Evolutionary conservation across 768 basidiomycete genomes (phyloP).

Genomic region (Leccinum obscurum): DNA sequence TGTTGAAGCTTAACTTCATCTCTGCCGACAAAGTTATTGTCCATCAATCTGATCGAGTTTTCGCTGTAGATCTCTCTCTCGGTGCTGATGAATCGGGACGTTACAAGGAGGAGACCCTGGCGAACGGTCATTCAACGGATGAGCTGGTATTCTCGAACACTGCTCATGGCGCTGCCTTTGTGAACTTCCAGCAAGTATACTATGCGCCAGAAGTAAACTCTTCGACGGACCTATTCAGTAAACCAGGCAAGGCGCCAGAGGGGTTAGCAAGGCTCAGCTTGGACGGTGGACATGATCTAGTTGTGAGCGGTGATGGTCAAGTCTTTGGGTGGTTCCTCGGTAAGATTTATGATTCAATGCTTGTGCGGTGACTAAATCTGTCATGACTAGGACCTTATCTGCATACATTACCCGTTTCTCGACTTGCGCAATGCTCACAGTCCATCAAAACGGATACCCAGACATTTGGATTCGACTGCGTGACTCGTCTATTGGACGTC

Average conservation of each 20-base stretch:
- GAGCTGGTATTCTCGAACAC: constrained; percentile 52
- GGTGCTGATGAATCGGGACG: constrained; percentile 48
- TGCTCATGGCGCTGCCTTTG: constrained; percentile 54
- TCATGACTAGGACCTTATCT: constrained; percentile 22
- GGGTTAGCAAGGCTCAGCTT: constrained; percentile 63
- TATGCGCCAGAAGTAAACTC: constrained; percentile 46
- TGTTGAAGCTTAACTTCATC: constrained; percentile 55
- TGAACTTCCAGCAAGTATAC: constrained; percentile 71
- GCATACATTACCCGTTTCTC: constrained; percentile 59
- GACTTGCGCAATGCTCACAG: constrained; percentile 48
- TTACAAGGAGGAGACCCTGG: constrained; percentile 48
- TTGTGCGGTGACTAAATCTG: neutral
- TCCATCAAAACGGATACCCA: constrained; percentile 48
- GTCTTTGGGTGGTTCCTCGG: constrained; percentile 76
- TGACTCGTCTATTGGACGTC: constrained; percentile 53
- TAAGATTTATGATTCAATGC: constrained; percentile 28
- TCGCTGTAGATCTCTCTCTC: constrained; percentile 49
- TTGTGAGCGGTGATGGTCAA: constrained; percentile 62
- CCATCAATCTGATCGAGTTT: constrained; percentile 52
- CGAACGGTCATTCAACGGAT: constrained; percentile 54
- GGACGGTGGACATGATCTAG: constrained; percentile 73
- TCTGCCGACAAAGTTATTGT: constrained; percentile 59
- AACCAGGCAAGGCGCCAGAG: constrained; percentile 64
- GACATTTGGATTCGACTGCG: constrained; percentile 65
- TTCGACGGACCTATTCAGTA: constrained; percentile 60